phyloP scores from a whole-genome alignment of 2,329 filamentous ascomycete species.

The Ophioceras dolichostomum region DNA sequence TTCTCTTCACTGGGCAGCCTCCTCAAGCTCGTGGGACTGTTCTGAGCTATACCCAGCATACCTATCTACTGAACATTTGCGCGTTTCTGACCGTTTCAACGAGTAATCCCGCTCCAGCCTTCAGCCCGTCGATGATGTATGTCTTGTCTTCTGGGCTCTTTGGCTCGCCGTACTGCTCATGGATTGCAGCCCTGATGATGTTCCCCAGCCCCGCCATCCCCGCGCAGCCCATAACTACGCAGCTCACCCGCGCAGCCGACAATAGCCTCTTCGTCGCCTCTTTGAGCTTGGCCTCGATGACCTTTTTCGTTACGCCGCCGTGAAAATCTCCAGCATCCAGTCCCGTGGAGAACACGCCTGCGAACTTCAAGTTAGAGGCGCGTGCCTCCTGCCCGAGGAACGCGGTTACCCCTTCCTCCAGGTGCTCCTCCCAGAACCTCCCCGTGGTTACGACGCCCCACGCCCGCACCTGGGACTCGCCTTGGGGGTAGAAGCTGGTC shows the following conservation, averaged over 20 bases:
- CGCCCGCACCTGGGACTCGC: slow-evolving; percentile 15
- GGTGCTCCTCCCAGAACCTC: slow-evolving; percentile 65
- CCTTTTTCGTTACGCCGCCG: slow-evolving; percentile 46
- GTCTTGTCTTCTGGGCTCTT: slow-evolving; percentile 34
- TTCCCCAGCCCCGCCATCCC: slow-evolving; percentile 81
- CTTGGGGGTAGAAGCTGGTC: slow-evolving; percentile 18
- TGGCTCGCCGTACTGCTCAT: slow-evolving; percentile 41
- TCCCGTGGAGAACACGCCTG: slow-evolving; percentile 72
- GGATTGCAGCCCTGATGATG: slow-evolving; percentile 58
- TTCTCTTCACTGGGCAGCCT: no score
- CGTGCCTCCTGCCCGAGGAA: slow-evolving; percentile 43
- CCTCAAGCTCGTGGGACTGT: no score
- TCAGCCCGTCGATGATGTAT: slow-evolving; percentile 69
- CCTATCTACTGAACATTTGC: no score
- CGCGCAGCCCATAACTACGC: slow-evolving; percentile 76
- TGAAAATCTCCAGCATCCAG: slow-evolving; percentile 73
- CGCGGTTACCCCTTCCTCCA: slow-evolving; percentile 49
- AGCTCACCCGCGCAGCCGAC: slow-evolving; percentile 40
- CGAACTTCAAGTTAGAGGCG: slow-evolving; percentile 41
- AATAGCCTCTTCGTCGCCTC: slow-evolving; percentile 59
- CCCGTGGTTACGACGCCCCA: slow-evolving; percentile 91
- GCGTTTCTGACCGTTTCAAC: slow-evolving; percentile 38
- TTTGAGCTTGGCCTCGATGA: slow-evolving; percentile 54
- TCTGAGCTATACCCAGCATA: no score
- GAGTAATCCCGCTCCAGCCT: slow-evolving; percentile 52